phyloP scores from a whole-genome alignment of 768 basidiomycete genomes.

The Solioccasus polychromus region DNA sequence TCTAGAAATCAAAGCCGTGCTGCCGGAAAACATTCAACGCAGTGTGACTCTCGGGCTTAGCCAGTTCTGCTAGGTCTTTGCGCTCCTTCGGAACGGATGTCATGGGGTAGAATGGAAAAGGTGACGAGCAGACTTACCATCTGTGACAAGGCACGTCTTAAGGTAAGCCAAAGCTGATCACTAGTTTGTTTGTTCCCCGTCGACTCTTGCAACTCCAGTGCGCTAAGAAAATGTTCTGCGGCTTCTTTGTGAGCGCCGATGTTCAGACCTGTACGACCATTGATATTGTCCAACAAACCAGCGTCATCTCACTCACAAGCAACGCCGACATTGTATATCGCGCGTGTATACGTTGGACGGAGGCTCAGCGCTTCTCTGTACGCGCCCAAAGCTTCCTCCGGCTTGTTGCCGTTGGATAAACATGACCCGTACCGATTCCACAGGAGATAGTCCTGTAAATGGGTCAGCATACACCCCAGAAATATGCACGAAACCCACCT shows the following conservation, averaged over 20 bases:
- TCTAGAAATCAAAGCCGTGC: constrained; percentile 88
- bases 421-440: constrained; percentile 97
- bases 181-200: constrained; percentile 66
- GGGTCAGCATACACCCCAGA: neutral
- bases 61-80: constrained; percentile 74
- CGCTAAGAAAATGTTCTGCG: constrained; percentile 91
- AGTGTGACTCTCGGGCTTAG: constrained; percentile 57
- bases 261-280: constrained; percentile 67
- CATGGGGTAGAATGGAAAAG: neutral
- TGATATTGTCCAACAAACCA: constrained; percentile 4
- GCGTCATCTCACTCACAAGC: constrained; percentile 65
- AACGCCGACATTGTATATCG: constrained; percentile 97
- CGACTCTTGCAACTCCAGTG: constrained; percentile 73
- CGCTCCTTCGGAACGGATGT: constrained; percentile 53
- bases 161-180: constrained; percentile 86
- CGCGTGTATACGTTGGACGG: constrained; percentile 93
- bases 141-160: constrained; percentile 73
- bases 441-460: constrained; percentile 74
- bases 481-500: constrained; percentile 37
- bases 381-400: constrained; percentile 88
- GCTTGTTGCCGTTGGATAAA: constrained; percentile 89
- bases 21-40: constrained; percentile 71
- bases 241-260: constrained; percentile 95
- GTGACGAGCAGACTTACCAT: constrained; percentile 51
- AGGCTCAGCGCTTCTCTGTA: constrained; percentile 89